These are phyloP conservation scores for Amaranthus cruentus DNA, from an alignment of 148 eudicot genomes.

Conservation along the genomic window DNA sequence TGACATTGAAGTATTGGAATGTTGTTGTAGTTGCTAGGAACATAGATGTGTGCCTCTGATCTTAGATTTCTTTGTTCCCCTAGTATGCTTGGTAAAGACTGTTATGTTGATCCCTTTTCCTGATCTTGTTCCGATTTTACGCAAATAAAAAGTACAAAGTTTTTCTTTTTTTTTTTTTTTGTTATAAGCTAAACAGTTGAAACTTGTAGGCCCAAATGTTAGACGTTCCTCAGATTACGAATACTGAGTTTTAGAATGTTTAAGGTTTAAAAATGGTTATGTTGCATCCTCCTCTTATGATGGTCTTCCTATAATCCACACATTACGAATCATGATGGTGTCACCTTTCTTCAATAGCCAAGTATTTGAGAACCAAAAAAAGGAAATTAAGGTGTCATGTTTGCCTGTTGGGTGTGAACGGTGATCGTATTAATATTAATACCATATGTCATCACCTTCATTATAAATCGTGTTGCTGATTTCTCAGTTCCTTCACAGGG, in stretches of 20 bases:
- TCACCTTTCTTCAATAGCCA: neutral
- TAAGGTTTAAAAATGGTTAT: neutral
- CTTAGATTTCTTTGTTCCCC: neutral
- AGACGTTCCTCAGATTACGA: neutral
- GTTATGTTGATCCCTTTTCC: neutral
- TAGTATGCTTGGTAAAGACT: neutral
- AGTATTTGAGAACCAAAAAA: neutral
- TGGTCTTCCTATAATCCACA: neutral
- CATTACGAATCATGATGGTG: neutral
- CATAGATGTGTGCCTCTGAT: neutral
- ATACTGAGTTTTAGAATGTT: neutral
- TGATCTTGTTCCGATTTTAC: neutral
- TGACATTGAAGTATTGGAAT: no score
- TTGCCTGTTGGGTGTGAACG: slow-evolving; percentile 1
- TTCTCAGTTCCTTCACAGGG: slow-evolving; percentile 34
- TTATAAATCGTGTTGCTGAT: slow-evolving; percentile 11
- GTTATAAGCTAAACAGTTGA: neutral
- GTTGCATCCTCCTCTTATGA: neutral
- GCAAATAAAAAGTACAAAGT: neutral
- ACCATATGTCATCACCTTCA: neutral
- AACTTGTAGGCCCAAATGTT: neutral
- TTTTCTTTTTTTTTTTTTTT: neutral
- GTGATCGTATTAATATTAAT: neutral
- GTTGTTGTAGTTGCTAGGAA: neutral
- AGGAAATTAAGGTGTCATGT: neutral